A percentile compares a stretch with the other conserved stretches of the same genome.
These are phyloP conservation scores for Austroboletus eburneus DNA, from an alignment of 768 basidiomycete species.

Conservation along the genomic window DNA sequence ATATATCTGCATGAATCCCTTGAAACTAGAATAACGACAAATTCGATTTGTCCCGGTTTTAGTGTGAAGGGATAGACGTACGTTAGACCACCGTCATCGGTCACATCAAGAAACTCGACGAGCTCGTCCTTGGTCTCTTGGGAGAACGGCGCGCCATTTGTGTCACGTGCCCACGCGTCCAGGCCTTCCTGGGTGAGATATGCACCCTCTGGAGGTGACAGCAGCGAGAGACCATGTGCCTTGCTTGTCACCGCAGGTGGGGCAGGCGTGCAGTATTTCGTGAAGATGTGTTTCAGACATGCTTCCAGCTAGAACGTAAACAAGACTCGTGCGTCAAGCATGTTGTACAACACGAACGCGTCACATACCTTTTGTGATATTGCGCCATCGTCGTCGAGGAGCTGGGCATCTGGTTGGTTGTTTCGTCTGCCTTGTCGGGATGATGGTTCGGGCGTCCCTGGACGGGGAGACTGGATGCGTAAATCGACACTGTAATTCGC, in stretches of 20 bases:
- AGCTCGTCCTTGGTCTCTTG: slow-evolving; percentile 77
- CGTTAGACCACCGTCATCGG: slow-evolving; percentile 69
- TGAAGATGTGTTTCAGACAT: slow-evolving; percentile 73
- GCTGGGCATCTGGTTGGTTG: slow-evolving; percentile 42
- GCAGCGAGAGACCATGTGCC: slow-evolving; percentile 29
- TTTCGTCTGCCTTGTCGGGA: slow-evolving; percentile 59
- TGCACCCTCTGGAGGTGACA: slow-evolving; percentile 48
- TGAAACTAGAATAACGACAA: slow-evolving; percentile 44
- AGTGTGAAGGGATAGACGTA: slow-evolving; percentile 33
- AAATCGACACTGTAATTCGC: slow-evolving; percentile 4
- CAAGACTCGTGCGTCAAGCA: background rate
- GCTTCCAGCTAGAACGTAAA: slow-evolving; percentile 50
- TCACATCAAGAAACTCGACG: slow-evolving; percentile 69
- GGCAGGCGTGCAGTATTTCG: slow-evolving; percentile 64
- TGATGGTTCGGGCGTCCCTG: slow-evolving; percentile 60
- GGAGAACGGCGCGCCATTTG: slow-evolving; percentile 78
- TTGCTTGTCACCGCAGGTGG: slow-evolving; percentile 17
- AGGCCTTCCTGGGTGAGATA: slow-evolving; percentile 57
- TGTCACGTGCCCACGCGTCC: slow-evolving; percentile 74
- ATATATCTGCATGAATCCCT: slow-evolving; percentile 80
- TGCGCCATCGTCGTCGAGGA: slow-evolving; percentile 68
- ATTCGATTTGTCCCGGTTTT: background rate
- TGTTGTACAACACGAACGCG: background rate
- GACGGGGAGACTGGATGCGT: slow-evolving; percentile 45
- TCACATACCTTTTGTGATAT: slow-evolving; percentile 57